phyloP scores from a whole-genome alignment of 2,329 filamentous ascomycete species.

The Stagonosporopsis vannaccii region DNA sequence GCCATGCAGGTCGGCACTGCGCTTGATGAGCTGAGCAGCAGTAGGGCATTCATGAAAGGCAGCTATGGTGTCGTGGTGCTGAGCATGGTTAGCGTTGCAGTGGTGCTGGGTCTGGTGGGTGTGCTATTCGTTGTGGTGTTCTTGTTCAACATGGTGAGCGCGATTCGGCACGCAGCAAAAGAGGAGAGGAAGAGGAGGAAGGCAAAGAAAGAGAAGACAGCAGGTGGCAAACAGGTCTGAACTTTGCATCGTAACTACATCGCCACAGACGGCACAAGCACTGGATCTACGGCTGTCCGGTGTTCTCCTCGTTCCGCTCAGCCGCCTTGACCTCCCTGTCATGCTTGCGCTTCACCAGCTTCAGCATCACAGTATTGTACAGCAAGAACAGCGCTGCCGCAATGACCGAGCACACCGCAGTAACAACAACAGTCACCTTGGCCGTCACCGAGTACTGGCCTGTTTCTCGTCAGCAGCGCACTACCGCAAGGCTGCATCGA shows the following conservation, averaged over 20 bases:
- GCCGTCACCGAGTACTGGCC: slow-evolving; percentile 50
- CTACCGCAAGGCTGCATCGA: neutral
- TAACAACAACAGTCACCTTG: slow-evolving; percentile 49
- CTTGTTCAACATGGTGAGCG: slow-evolving; percentile 46
- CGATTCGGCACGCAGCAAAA: slow-evolving; percentile 41
- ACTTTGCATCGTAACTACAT: neutral
- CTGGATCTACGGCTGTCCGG: too few relatives aligned
- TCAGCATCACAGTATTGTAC: too few relatives aligned
- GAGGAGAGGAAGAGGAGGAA: slow-evolving; percentile 46
- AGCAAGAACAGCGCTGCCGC: slow-evolving; percentile 40
- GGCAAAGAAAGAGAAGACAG: slow-evolving; percentile 10
- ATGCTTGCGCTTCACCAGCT: slow-evolving; percentile 43
- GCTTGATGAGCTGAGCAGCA: slow-evolving; percentile 32
- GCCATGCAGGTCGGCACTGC: slow-evolving; percentile 50
- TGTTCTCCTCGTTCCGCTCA: too few relatives aligned
- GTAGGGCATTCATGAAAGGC: slow-evolving; percentile 33
- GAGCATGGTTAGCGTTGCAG: slow-evolving; percentile 43
- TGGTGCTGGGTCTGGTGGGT: slow-evolving; percentile 35
- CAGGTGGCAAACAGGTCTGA: neutral
- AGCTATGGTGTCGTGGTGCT: slow-evolving; percentile 47
- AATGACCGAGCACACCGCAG: slow-evolving; percentile 45
- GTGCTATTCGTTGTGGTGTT: slow-evolving; percentile 43
- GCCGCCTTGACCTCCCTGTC: slow-evolving; percentile 38
- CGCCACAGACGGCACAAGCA: too few relatives aligned
- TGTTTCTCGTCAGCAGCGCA: too few relatives aligned